phyloP scores from a whole-genome alignment of 139 green algal species.

The Chlamydomonas sphaeroides region DNA sequence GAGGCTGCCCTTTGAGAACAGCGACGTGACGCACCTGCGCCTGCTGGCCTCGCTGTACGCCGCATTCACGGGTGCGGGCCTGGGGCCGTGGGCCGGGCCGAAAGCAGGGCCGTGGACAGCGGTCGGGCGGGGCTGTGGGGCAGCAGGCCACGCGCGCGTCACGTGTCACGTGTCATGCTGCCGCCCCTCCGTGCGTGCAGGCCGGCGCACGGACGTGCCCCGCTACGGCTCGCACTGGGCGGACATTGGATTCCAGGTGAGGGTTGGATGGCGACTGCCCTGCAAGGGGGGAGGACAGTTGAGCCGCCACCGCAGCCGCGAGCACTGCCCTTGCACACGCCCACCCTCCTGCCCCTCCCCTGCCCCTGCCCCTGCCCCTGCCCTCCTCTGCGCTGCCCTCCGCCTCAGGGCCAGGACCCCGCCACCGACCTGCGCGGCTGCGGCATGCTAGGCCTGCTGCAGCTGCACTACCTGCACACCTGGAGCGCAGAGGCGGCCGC shows the following conservation, averaged over 20 bases:
- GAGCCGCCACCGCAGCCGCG: too few relatives aligned
- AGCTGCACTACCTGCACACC: constrained; percentile 56
- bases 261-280: neutral
- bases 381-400: too few relatives aligned
- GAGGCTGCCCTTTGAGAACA: constrained; percentile 29
- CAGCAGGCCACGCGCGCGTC: too few relatives aligned
- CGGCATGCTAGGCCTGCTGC: constrained; percentile 72
- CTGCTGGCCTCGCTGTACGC: constrained; percentile 46
- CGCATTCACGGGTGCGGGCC: constrained; percentile 44
- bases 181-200: neutral
- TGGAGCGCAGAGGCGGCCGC: neutral
- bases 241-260: constrained; percentile 71
- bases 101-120: neutral
- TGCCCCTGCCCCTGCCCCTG: too few relatives aligned
- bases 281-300: too few relatives aligned
- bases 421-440: constrained; percentile 73
- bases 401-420: constrained; percentile 63
- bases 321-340: too few relatives aligned
- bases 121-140: too few relatives aligned
- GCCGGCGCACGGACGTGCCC: neutral
- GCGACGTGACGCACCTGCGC: constrained; percentile 37
- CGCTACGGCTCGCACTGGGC: constrained; percentile 71
- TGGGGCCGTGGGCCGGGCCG: neutral
- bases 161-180: too few relatives aligned
- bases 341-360: too few relatives aligned